Evolutionary conservation across 202 grass and related monocot species (phyloP), one percentile per base, ranked within the genome.

Genomic region (Schoenoplectus triqueter): DNA sequence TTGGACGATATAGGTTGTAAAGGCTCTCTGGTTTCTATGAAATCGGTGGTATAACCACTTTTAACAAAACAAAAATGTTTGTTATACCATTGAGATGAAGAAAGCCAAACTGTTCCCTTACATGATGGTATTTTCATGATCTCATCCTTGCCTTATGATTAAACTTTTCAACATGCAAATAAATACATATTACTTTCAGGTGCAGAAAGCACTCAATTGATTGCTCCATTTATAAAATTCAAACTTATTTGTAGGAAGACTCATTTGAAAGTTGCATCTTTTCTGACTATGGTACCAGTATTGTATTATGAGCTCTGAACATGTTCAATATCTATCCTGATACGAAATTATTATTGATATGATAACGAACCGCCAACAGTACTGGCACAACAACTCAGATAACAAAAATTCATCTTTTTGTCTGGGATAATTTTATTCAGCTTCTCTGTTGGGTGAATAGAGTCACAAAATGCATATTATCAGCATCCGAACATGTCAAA

Each of bases 361-460:
- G 6, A 68, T 11, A 73, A 73, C 8, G 10, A 77, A 15, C 11
- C 2, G 1, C 40, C 5, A 57, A 56, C 0, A 55, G n/a, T 55
- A 40, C 51, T 57, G 73, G 51, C 40, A 81, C 60, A 64, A 64
- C 3, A 65, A 81, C 50, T 65, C 57, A 49, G 10, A 65, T 65
- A n/a, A 6, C 15, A 40, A 78, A 71, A 66, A 2, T 86, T 5
- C 11, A 97, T 86, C 2, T 88, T 91, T 66, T 88, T 54, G 7
- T 92, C 87, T 1, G 92, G 84, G 81, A 97, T 84, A 41, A 94
- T 14, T n/a, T 84, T 18, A 71, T 94, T 88, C 13, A 94, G 71
- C 87, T 94, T 97, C 90, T 97, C 73, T 4, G 90, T 90, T 2
- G 94, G 92, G 47, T 97, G 94, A 86, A 97, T 90, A 0, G 92